These are phyloP conservation scores for Nakazawaea siamensis DNA, from an alignment of 805 yeast species.

Conservation along the genomic window DNA sequence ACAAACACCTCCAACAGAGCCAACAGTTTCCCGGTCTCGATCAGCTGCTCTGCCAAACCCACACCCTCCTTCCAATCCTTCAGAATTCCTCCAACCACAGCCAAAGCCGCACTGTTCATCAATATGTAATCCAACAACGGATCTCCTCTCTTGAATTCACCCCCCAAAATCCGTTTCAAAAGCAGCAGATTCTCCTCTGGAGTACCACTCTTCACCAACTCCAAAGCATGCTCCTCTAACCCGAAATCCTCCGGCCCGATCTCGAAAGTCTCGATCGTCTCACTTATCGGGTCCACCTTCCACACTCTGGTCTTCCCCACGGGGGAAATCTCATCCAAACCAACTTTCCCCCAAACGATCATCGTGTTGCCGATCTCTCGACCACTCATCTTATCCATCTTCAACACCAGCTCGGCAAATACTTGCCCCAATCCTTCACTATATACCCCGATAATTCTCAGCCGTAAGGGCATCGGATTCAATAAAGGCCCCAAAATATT, in stretches of 20 bases:
- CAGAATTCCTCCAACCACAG: constrained; percentile 67
- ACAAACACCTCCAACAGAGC: constrained; percentile 49
- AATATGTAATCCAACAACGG: constrained; percentile 87
- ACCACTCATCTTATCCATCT: constrained; percentile 39
- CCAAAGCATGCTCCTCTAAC: constrained; percentile 61
- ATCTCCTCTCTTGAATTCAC: constrained; percentile 38
- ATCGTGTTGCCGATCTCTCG: constrained; percentile 45
- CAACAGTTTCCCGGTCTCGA: constrained; percentile 60
- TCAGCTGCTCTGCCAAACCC: constrained; percentile 57
- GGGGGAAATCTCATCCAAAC: constrained; percentile 91
- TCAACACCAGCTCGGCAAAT: constrained; percentile 73
- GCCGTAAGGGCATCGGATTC: constrained; percentile 78
- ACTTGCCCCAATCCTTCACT: constrained; percentile 70
- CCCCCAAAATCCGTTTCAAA: constrained; percentile 34
- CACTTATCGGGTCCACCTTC: constrained; percentile 45
- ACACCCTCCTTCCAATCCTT: constrained; percentile 74
- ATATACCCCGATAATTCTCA: constrained; percentile 87
- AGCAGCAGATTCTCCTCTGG: constrained; percentile 75
- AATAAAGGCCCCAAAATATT: constrained; percentile 90
- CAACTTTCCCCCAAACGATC: constrained; percentile 90
- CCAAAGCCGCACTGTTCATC: constrained; percentile 81
- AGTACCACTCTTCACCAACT: constrained; percentile 71
- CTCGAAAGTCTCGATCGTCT: constrained; percentile 32
- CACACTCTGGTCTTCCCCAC: constrained; percentile 77
- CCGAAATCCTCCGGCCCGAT: constrained; percentile 77